These are phyloP conservation scores for Jamesozyma jinghongensis DNA, from an alignment of 805 yeast genomes.

Conservation along the genomic window DNA sequence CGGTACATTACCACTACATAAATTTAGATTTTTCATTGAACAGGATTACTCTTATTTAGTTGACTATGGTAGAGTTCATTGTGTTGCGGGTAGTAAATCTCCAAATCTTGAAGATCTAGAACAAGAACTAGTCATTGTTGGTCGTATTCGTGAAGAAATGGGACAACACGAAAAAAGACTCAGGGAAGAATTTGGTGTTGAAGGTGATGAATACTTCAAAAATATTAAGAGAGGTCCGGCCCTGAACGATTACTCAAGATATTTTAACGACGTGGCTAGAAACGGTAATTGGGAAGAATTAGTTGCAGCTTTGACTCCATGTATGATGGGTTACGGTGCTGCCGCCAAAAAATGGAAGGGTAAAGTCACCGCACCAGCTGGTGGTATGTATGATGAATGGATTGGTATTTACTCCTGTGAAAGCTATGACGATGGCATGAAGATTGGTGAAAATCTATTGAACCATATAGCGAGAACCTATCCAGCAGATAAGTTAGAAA, in stretches of 20 bases:
- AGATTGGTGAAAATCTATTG: constrained; percentile 41
- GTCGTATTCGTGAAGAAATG: constrained; percentile 47
- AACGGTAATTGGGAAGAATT: constrained; percentile 54
- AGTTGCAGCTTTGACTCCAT: constrained; percentile 63
- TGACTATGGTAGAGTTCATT: constrained; percentile 60
- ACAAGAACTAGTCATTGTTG: constrained; percentile 42
- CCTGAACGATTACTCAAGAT: constrained; percentile 52
- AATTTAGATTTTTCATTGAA: constrained; percentile 42
- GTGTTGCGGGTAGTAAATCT: constrained; percentile 53
- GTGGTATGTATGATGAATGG: constrained; percentile 43
- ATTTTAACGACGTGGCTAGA: constrained; percentile 44
- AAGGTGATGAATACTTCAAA: constrained; percentile 38
- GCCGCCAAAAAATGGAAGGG: constrained; percentile 37
- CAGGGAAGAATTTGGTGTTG: constrained; percentile 26
- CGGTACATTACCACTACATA: constrained; percentile 39
- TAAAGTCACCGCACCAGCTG: constrained; percentile 22
- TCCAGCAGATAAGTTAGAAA: constrained; percentile 38
- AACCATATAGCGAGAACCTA: constrained; percentile 36
- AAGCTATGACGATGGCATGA: constrained; percentile 47
- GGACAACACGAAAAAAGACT: constrained; percentile 46
- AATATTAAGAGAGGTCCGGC: constrained; percentile 45
- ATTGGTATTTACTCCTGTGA: constrained; percentile 50
- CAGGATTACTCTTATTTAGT: constrained; percentile 63
- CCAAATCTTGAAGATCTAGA: constrained; percentile 44
- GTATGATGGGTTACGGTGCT: constrained; percentile 60